Evolutionary conservation across 495 filamentous ascomycete species (phyloP), one percentile per base, ranked within the genome.

Genomic region (Lepraria neglecta): DNA sequence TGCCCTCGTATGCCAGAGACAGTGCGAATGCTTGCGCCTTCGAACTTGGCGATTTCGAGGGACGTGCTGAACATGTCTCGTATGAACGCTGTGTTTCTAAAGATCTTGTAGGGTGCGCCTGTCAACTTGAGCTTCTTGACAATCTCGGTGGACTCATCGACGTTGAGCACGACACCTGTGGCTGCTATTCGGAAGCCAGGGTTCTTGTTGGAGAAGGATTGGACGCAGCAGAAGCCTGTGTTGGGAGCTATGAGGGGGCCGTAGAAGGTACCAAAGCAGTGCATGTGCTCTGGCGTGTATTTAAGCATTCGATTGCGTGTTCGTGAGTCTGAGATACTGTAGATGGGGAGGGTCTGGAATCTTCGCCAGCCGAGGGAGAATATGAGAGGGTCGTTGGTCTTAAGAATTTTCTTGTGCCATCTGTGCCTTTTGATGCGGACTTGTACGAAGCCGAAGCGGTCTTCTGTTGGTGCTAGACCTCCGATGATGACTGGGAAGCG

Each of bases 351-450:
- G 4, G 87, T 82, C 73, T 97, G 94, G 77, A 97, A 97, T 55
- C 94, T 81, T 54, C 94, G 82, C 94, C 94, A 98, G n/a, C 94
- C 94, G 14, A 97, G 81, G 3, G 91, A 96, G 78, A 97, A 96
- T 69, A 97, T 95, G 44, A 98, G 82, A 17, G 94, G 94, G 68
- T 98, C 94, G 65, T 92, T 95, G 19, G 90, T 96, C 75, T 98
- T 98, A 64, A 98, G 77, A 60, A 97, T 97, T 79, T 91, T 96
- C 83, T 97, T 97, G 72, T 97, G 94, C 95, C 95, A 98, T 65
- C 94, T 82, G 70, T 98, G 94, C 61, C 89, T 81, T 81, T 97
- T 97, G 77, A 98, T 97, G 43, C 95, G 84, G 54, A 97, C 83
- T 72, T 97, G 94, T 15, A 97, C 86, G 67, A 90, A 97, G 3